These are phyloP conservation scores for Penicillium ucsense DNA, from an alignment of 495 filamentous ascomycete species.

Conservation along the genomic window DNA sequence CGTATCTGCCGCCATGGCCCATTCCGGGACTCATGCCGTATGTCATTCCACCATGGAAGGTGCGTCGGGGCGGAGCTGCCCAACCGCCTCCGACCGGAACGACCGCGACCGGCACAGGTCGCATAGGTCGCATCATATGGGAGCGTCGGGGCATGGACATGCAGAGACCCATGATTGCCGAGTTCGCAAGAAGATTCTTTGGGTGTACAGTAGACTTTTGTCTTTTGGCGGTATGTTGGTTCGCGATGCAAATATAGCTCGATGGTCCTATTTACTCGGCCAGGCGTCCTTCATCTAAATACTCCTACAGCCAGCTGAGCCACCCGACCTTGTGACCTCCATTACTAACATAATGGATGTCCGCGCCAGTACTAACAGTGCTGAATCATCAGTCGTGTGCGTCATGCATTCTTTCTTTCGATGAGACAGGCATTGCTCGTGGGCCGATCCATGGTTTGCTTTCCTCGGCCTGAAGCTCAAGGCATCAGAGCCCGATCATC, in stretches of 20 bases:
- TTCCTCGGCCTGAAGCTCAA: too few relatives aligned
- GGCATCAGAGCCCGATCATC: too few relatives aligned
- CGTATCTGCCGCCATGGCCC: conserved; percentile 1
- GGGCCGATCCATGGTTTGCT: too few relatives aligned
- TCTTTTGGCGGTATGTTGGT: too few relatives aligned
- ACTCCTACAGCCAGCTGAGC: too few relatives aligned
- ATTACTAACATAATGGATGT: too few relatives aligned
- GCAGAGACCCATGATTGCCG: conserved; percentile 9
- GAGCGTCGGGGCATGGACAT: conserved; percentile 10
- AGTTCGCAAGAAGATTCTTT: not conserved
- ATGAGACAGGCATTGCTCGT: too few relatives aligned
- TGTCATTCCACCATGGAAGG: conserved; percentile 1
- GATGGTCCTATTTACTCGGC: too few relatives aligned
- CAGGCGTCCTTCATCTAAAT: too few relatives aligned
- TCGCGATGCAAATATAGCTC: too few relatives aligned
- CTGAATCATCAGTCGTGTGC: conserved; percentile 2
- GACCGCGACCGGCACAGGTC: conserved; percentile 2
- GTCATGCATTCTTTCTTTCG: conserved; percentile 1
- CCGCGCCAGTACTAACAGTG: not conserved
- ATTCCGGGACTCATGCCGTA: conserved; percentile 5
- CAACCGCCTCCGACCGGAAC: not conserved
- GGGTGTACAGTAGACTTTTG: too few relatives aligned
- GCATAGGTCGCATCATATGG: not conserved
- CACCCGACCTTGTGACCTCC: too few relatives aligned
- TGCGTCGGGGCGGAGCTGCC: conserved; percentile 6